Conservation (phyloP, 371 early-diverging fungal genomes). For the Paraphysoderma sedebokerense region DNA sequence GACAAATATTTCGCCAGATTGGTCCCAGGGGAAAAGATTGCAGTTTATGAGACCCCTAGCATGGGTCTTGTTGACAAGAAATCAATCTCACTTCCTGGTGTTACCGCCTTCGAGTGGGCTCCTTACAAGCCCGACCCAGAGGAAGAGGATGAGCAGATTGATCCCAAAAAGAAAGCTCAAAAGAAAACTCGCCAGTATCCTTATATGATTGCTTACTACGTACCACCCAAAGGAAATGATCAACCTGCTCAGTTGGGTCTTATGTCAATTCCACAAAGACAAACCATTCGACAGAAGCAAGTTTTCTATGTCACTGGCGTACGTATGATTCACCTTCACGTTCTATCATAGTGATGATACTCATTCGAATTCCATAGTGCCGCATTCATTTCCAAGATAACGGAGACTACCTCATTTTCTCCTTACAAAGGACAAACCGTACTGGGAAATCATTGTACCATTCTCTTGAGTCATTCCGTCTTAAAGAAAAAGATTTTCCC, state of each 20-base stretch:
- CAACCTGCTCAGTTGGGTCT: slow-evolving; percentile 93
- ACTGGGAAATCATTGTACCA: slow-evolving; percentile 78
- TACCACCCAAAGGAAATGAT: slow-evolving; percentile 72
- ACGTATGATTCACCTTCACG: slow-evolving; percentile 1
- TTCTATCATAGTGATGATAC: background rate
- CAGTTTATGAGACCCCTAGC: slow-evolving; percentile 76
- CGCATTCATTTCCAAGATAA: slow-evolving; percentile 81
- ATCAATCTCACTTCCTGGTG: slow-evolving; percentile 71
- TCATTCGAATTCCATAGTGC: too few species aligned
- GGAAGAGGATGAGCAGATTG: slow-evolving; percentile 7
- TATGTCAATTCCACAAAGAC: slow-evolving; percentile 57
- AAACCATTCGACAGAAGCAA: slow-evolving; percentile 87
- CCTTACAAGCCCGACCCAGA: slow-evolving; percentile 28
- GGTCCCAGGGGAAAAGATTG: slow-evolving; percentile 55
- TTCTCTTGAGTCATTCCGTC: slow-evolving; percentile 86
- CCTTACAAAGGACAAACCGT: slow-evolving; percentile 79
- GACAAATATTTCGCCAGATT: slow-evolving; percentile 87
- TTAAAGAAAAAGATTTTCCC: slow-evolving; percentile 80
- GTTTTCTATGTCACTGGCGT: slow-evolving; percentile 76
- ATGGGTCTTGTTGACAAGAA: slow-evolving; percentile 91
- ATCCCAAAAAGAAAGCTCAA: slow-evolving; percentile 13
- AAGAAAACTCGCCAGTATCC: slow-evolving; percentile 26
- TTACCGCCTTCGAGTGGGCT: slow-evolving; percentile 85
- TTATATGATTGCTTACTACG: slow-evolving; percentile 83
- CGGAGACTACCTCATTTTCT: slow-evolving; percentile 79